Evolutionary conservation across 768 basidiomycete species (phyloP), one percentile per base, ranked within the genome.

Genomic region (Saitozyma sp.): DNA sequence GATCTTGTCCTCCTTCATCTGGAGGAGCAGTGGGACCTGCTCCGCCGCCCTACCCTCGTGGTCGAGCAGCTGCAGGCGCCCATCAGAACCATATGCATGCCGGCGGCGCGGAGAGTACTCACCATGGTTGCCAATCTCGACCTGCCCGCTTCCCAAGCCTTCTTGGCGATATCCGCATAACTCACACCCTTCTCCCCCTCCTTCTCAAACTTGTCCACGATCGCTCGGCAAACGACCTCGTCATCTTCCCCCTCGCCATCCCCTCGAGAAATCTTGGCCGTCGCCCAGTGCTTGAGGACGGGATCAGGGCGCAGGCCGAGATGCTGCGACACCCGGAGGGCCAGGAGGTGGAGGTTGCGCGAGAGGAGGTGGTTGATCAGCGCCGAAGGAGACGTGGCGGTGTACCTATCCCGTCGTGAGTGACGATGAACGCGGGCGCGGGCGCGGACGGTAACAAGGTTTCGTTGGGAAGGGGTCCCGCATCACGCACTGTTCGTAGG

Each of bases 211-310:
- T 98, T 97, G 70, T 88, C 86, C 6, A 97, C 93, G 62, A 99
- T 95, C 61, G 86, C 79, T 53, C 82, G 82, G 73, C 92, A 93
- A 10, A 95, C 82, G 49, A 87, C 87, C 43, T 88, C 88, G 67
- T 96, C 93, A 17, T 65, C 66, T 2, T 29, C 29, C 29, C 29
- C 29, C 11, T 86, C 80, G 11, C 87, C 87, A 3, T 81, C 81
- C 60, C 87, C 85, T 58, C 82, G 80, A 53, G 86, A 78, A 61
- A 99, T 96, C 79, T 96, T 95, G 1, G 91, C 89, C 62, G 87
- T 88, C 0, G 96, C 96, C 96, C 96, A 99, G 74, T 98, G 95
- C 66, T 88, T 90, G 48, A 99, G 82, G 0, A 98, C 92, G 0
- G 86, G 84, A 66, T 93, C 89, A 0, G 92, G 89, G 56, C 90